Conservation (phyloP, 2,329 filamentous ascomycete genomes). For the Ophiostoma angusticollis region DNA sequence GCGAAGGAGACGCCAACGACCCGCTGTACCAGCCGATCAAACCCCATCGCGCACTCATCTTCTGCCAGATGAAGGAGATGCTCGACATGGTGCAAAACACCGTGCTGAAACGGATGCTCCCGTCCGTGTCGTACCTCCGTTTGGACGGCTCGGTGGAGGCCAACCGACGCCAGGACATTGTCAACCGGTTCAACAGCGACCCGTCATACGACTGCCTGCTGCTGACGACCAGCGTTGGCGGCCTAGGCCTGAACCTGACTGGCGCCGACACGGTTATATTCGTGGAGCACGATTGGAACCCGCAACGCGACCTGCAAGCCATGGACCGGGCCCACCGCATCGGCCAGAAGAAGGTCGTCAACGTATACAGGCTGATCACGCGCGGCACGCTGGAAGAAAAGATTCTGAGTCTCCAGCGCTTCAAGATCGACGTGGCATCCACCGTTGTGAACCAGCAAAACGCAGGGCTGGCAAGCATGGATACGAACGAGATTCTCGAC, state of each 20-base stretch:
- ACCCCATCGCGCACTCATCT: constrained; percentile 87
- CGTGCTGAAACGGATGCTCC: constrained; percentile 81
- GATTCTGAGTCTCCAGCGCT: constrained; percentile 92
- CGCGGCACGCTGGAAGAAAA: constrained; percentile 95
- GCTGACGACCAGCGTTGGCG: constrained; percentile 88
- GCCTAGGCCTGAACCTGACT: constrained; percentile 85
- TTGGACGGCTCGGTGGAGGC: constrained; percentile 89
- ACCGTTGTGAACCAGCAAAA: constrained; percentile 99
- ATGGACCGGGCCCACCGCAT: constrained; percentile 99
- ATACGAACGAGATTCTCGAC: constrained; percentile 95
- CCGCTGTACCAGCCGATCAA: constrained; percentile 71
- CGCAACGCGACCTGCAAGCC: constrained; percentile 93
- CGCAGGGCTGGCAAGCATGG: constrained; percentile 86
- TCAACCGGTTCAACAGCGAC: constrained; percentile 97
- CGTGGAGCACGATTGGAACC: constrained; percentile 99
- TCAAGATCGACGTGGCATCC: constrained; percentile 97
- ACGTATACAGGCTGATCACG: constrained; percentile 94
- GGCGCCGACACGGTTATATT: constrained; percentile 98
- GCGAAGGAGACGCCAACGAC: constrained; percentile 41
- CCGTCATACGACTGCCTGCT: constrained; percentile 91
- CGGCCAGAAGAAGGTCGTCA: constrained; percentile 98
- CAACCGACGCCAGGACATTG: constrained; percentile 87
- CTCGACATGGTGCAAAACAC: constrained; percentile 96
- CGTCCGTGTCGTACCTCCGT: constrained; percentile 83
- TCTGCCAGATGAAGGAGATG: constrained; percentile 99